These are phyloP conservation scores for Pseudophaeomoniella oleicola DNA, from an alignment of 2,329 filamentous ascomycete genomes.

Conservation along the genomic window DNA sequence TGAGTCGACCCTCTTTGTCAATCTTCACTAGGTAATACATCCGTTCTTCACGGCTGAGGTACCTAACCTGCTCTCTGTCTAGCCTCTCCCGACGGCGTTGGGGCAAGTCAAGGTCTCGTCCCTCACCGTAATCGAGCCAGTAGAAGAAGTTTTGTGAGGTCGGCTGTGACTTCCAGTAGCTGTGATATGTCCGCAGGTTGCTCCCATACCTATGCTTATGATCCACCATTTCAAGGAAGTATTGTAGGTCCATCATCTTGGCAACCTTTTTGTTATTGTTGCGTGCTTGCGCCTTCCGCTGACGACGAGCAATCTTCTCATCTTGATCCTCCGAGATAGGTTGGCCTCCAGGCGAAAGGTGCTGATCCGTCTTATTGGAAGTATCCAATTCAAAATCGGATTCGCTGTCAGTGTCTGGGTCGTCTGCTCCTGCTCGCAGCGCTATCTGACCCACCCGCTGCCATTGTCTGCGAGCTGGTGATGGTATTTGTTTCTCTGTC, in stretches of 20 bases:
- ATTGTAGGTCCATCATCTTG: conserved; percentile 71
- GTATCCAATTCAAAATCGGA: conserved; percentile 8
- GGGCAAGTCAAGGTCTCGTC: conserved; percentile 52
- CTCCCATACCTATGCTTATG: conserved; percentile 76
- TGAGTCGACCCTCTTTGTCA: conserved; percentile 58
- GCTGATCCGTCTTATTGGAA: not conserved
- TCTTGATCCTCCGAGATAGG: conserved; percentile 14
- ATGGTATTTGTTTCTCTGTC: conserved; percentile 10
- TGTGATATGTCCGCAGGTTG: conserved; percentile 68
- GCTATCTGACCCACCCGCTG: conserved; percentile 58
- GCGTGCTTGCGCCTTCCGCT: conserved; percentile 34
- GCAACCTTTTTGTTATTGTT: conserved; percentile 48
- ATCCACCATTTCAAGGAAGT: conserved; percentile 77
- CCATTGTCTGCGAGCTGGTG: conserved; percentile 55
- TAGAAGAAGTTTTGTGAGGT: conserved; percentile 86
- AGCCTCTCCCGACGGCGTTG: conserved; percentile 60
- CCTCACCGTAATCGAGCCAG: conserved; percentile 76
- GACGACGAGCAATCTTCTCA: conserved; percentile 20
- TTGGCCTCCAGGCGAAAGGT: conserved; percentile 13
- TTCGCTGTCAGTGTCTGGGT: conserved; percentile 20
- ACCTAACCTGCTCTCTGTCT: conserved; percentile 67
- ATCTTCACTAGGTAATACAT: conserved; percentile 67
- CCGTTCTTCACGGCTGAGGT: conserved; percentile 69
- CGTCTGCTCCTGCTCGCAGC: conserved; percentile 56
- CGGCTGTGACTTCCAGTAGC: conserved; percentile 62